Percentiles rank a stretch among this genome's conserved stretches.
Evolutionary conservation across 129 eudicot genomes (phyloP).

Genomic region (Solidago caesia): DNA sequence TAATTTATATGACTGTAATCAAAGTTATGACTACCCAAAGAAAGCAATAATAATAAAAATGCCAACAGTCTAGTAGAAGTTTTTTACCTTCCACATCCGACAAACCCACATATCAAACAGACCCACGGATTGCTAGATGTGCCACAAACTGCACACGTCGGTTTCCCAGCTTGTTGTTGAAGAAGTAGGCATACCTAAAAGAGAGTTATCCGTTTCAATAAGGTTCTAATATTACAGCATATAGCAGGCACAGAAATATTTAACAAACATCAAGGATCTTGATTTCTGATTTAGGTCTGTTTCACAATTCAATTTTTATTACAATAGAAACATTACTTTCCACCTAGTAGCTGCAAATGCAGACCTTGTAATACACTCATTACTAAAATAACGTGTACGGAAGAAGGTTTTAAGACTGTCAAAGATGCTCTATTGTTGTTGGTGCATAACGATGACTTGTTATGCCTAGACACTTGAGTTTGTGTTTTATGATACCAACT

Average conservation of each 20-base stretch:
- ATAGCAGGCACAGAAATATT: neutral
- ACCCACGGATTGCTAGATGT: slow-evolving; percentile 71
- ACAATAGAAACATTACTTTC: neutral
- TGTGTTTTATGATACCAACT: neutral
- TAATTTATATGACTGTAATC: neutral
- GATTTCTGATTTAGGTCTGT: neutral
- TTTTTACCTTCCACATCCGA: slow-evolving; percentile 92
- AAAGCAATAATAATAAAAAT: neutral
- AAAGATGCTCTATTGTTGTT: neutral
- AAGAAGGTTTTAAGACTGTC: neutral
- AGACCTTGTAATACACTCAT: neutral
- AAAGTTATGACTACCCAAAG: neutral
- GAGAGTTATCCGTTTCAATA: slow-evolving; percentile 7
- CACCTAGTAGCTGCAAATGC: neutral
- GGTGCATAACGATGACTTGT: slow-evolving; percentile 3
- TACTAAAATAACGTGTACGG: neutral
- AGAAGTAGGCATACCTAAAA: slow-evolving; percentile 83
- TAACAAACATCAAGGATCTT: neutral
- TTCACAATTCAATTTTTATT: slow-evolving; percentile 6
- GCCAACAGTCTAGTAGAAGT: neutral
- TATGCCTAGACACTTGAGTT: slow-evolving; percentile 1
- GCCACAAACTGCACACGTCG: slow-evolving; percentile 76
- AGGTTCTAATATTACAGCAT: neutral
- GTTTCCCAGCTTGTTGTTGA: slow-evolving; percentile 81
- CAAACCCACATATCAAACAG: slow-evolving; percentile 93